Conservation (phyloP, 2,329 filamentous ascomycete genomes). For the Calonectria pteridis region DNA sequence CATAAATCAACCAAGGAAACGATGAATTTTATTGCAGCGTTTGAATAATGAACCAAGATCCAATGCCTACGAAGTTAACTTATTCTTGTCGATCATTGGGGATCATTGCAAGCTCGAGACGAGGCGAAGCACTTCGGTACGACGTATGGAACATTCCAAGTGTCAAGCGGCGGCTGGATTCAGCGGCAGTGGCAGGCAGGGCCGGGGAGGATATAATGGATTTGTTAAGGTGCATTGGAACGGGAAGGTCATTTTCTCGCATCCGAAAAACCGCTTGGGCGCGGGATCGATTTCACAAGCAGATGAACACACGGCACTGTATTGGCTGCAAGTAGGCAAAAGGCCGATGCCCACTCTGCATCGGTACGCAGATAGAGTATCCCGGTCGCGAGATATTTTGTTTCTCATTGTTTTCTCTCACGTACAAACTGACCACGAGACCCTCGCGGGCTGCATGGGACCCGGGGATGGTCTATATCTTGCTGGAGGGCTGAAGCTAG, state of each 20-base stretch:
- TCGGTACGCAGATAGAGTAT: neutral
- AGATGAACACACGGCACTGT: neutral
- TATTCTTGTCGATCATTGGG: neutral
- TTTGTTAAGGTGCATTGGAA: neutral
- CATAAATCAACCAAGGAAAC: neutral
- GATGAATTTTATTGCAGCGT: neutral
- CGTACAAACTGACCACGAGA: neutral
- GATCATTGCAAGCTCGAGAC: neutral
- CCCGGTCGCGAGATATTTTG: neutral
- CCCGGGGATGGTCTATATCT: neutral
- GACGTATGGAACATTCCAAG: constrained; percentile 3
- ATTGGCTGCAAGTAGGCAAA: neutral
- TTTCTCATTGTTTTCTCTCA: neutral
- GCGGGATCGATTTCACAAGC: neutral
- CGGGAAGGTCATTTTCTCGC: neutral
- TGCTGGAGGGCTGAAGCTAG: constrained; percentile 12
- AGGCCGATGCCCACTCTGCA: neutral
- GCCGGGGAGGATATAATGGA: constrained; percentile 1
- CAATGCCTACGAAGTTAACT: neutral
- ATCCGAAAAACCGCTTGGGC: neutral
- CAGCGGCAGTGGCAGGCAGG: neutral
- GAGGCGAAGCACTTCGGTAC: neutral
- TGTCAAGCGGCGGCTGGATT: neutral
- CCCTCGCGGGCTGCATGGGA: neutral
- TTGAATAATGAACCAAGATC: neutral